Percentiles rank a stretch among this genome's conserved stretches.
Evolutionary conservation across 2,329 filamentous ascomycete species (phyloP).

Genomic region (Trichoderma arundinaceum): DNA sequence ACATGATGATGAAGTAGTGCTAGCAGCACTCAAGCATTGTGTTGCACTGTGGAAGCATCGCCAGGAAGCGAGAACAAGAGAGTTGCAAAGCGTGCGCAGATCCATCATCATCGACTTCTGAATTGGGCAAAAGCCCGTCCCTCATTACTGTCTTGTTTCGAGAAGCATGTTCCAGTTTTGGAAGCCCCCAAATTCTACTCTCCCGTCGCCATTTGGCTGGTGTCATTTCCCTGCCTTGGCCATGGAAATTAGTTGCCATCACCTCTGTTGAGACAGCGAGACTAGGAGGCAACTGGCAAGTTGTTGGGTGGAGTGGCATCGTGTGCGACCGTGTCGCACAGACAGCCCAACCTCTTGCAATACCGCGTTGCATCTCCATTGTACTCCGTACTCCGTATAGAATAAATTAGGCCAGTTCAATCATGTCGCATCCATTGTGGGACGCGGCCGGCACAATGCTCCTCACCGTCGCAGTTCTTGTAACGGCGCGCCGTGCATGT

Average conservation of each 20-base stretch:
- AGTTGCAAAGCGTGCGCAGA: constrained; percentile 20
- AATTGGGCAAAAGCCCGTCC: constrained; percentile 17
- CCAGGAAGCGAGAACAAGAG: constrained; percentile 5
- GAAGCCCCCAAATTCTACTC: background rate
- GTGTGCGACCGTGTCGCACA: constrained; percentile 3
- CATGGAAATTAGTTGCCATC: constrained; percentile 21
- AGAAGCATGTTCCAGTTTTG: constrained; percentile 4
- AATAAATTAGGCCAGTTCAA: background rate
- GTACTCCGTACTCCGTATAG: background rate
- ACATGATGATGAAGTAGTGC: constrained; percentile 22
- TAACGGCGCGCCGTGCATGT: background rate
- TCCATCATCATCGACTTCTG: constrained; percentile 27
- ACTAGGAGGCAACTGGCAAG: no score
- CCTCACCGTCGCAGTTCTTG: background rate
- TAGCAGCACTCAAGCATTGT: background rate
- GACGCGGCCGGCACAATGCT: background rate
- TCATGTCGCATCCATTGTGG: constrained; percentile 25
- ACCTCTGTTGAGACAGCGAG: background rate
- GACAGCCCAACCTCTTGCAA: constrained; percentile 21
- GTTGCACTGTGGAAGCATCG: background rate
- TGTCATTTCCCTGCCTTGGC: constrained; percentile 18
- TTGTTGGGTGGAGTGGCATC: constrained; percentile 3
- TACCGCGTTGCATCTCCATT: constrained; percentile 17
- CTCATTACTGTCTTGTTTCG: constrained; percentile 7
- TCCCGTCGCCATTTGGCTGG: background rate